These are phyloP conservation scores for Mycena metata DNA, from an alignment of 768 basidiomycete species.

Conservation along the genomic window DNA sequence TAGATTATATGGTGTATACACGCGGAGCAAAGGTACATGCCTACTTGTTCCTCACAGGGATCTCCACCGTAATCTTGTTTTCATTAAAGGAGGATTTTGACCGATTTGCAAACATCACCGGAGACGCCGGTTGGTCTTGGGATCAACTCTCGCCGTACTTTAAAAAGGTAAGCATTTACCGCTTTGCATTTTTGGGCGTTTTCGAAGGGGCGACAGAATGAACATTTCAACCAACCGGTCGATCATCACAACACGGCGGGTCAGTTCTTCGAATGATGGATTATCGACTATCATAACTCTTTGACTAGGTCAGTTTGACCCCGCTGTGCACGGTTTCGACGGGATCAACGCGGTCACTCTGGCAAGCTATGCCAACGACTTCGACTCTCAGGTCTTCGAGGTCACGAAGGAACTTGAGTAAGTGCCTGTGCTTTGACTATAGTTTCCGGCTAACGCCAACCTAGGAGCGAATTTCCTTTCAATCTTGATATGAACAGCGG, in stretches of 20 bases:
- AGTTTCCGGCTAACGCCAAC: too few species aligned
- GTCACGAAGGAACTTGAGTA: conserved; percentile 38
- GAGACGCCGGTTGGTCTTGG: conserved; percentile 43
- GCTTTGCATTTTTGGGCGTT: neutral
- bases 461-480: conserved; percentile 32
- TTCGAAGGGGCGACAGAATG: conserved; percentile 39
- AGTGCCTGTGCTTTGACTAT: too few species aligned
- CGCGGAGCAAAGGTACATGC: conserved; percentile 25
- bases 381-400: conserved; percentile 43
- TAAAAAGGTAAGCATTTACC: conserved; percentile 26
- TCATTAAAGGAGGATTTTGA: conserved; percentile 38
- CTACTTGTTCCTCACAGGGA: too few species aligned
- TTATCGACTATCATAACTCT: too few species aligned
- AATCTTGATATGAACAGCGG: conserved; percentile 46
- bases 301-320: conserved; percentile 46
- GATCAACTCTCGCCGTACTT: conserved; percentile 39
- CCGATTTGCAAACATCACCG: conserved; percentile 36
- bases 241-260: conserved; percentile 48
- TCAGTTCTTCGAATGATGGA: too few species aligned
- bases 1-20: conserved; percentile 42
- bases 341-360: conserved; percentile 44
- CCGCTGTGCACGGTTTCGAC: conserved; percentile 42
- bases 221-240: conserved; percentile 42
- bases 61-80: too few species aligned
- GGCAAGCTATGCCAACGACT: conserved; percentile 35